phyloP scores from a whole-genome alignment of 768 basidiomycete species.

The Xanthoconium purpureum region DNA sequence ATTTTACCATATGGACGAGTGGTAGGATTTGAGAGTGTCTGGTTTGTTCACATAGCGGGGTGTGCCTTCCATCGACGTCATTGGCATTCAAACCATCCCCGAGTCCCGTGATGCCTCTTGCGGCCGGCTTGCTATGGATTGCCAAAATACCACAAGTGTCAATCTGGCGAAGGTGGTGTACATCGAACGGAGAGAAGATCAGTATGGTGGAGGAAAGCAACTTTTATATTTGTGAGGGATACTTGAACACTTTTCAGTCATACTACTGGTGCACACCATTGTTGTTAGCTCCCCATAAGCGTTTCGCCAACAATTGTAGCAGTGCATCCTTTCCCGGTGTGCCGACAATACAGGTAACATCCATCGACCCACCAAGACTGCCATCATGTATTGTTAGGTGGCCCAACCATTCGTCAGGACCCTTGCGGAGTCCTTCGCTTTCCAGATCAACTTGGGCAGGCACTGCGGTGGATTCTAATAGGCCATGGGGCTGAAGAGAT shows the following conservation, averaged over 20 bases:
- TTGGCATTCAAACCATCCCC: background rate
- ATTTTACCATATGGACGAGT: background rate
- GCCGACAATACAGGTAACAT: conserved; percentile 47
- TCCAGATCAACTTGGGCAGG: conserved; percentile 57
- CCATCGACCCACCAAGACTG: conserved; percentile 27
- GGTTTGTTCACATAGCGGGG: no score
- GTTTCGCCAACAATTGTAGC: conserved; percentile 44
- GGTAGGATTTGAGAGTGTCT: background rate
- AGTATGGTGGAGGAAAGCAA: background rate
- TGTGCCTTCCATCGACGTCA: conserved; percentile 9
- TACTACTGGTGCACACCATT: background rate
- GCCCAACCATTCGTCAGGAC: conserved; percentile 20
- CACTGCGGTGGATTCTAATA: conserved; percentile 49
- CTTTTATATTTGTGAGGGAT: background rate
- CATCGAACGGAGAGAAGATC: no score
- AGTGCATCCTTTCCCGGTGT: conserved; percentile 64
- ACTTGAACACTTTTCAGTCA: background rate
- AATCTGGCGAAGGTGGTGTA: no score
- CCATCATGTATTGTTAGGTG: conserved; percentile 18
- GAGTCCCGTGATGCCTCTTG: no score
- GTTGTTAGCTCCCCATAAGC: conserved; percentile 49
- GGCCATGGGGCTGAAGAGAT: conserved; percentile 30
- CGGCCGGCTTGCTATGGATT: background rate
- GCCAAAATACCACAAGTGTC: no score
- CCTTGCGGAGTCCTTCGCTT: conserved; percentile 10